These are phyloP conservation scores for Mytilinidion resinicola DNA, from an alignment of 495 filamentous ascomycete species.

Conservation along the genomic window DNA sequence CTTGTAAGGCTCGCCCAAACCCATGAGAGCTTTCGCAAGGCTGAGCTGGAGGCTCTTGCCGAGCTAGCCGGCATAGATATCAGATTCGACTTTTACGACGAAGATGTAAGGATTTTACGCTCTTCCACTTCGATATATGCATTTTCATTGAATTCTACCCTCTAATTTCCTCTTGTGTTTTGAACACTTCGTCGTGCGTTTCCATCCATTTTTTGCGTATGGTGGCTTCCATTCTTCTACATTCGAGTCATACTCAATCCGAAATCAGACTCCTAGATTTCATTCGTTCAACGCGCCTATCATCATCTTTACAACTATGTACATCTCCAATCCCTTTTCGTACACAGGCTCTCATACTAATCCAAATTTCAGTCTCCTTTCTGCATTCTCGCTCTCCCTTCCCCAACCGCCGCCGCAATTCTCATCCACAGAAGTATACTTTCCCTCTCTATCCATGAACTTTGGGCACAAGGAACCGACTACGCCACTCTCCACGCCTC, in stretches of 20 bases:
- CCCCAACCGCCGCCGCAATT: conserved; percentile 55
- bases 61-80: conserved; percentile 59
- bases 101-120: conserved; percentile 51
- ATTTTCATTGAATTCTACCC: no score
- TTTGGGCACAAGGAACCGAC: conserved; percentile 70
- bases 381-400: conserved; percentile 65
- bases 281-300: background rate
- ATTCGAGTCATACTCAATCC: background rate
- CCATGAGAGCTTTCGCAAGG: conserved; percentile 81
- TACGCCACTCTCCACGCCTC: conserved; percentile 64
- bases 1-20: conserved; percentile 85
- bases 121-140: background rate
- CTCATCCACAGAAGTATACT: conserved; percentile 74
- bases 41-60: conserved; percentile 83
- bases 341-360: conserved; percentile 10
- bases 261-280: background rate
- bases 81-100: conserved; percentile 63
- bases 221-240: no score
- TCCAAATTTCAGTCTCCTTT: conserved; percentile 66
- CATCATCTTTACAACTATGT: background rate
- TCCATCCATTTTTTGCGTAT: no score
- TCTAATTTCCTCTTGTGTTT: no score
- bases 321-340: conserved; percentile 2
- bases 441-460: conserved; percentile 71
- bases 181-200: no score